Percentiles rank a stretch among this genome's conserved stretches.
Conservation (phyloP, 1,139 yeast genomes). For the Suhomyces atakaporum region DNA sequence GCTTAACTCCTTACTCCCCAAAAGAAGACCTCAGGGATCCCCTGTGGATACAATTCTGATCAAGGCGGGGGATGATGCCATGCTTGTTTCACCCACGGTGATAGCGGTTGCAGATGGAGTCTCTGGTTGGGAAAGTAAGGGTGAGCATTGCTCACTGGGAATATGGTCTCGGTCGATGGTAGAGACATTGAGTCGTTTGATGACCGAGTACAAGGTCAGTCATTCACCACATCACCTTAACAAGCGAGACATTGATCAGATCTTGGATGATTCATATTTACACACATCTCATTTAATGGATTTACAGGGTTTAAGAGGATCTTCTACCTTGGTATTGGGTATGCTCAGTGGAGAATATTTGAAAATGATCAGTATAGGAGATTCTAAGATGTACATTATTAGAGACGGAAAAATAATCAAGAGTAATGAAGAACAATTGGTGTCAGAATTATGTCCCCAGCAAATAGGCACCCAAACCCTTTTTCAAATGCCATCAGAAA, state of each 20-base stretch:
- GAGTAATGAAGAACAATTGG: constrained; percentile 52
- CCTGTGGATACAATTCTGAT: constrained; percentile 55
- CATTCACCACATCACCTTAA: constrained; percentile 47
- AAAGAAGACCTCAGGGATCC: constrained; percentile 55
- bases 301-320: constrained; percentile 49
- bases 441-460: constrained; percentile 51
- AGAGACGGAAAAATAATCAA: constrained; percentile 49
- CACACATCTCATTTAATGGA: constrained; percentile 59
- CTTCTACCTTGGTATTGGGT: constrained; percentile 54
- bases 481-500: constrained; percentile 46
- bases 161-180: constrained; percentile 60
- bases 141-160: constrained; percentile 46
- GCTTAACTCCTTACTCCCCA: constrained; percentile 48
- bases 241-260: constrained; percentile 46
- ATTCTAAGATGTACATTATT: constrained; percentile 51
- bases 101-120: constrained; percentile 65
- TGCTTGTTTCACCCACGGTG: constrained; percentile 56
- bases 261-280: constrained; percentile 52
- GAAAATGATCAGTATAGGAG: constrained; percentile 58
- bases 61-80: constrained; percentile 65
- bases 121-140: constrained; percentile 56
- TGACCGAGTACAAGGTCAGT: constrained; percentile 47
- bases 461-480: constrained; percentile 59
- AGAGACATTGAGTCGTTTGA: constrained; percentile 51
- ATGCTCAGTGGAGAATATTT: constrained; percentile 53